phyloP scores from a whole-genome alignment of 441 rosid genomes.

The Syzygium syzygioides region DNA sequence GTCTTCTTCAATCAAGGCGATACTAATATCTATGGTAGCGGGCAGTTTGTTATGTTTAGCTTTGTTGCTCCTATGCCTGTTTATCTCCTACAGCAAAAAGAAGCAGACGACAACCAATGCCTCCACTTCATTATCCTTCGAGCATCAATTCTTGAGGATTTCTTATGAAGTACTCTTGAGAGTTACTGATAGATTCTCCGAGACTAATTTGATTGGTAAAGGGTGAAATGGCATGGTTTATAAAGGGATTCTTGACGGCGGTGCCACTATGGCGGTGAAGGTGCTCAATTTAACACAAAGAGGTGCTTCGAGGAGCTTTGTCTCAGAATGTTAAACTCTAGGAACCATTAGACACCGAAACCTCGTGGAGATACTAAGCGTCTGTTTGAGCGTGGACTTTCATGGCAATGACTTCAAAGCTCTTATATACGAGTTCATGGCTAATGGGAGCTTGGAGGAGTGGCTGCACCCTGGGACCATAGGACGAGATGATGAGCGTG shows the following conservation, averaged over 20 bases:
- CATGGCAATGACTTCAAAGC: not conserved
- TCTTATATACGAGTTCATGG: not conserved
- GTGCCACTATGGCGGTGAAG: not conserved
- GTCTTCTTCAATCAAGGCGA: too few relatives aligned
- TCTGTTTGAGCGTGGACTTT: not conserved
- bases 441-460: not conserved
- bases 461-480: not conserved
- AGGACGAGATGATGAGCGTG: not conserved
- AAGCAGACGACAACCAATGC: not conserved
- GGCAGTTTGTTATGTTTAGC: too few relatives aligned
- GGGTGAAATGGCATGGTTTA: not conserved
- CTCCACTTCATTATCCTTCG: not conserved
- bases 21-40: too few relatives aligned
- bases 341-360: not conserved
- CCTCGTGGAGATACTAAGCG: not conserved
- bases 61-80: too few relatives aligned
- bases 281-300: not conserved
- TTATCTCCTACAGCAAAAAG: not conserved
- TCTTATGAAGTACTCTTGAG: not conserved
- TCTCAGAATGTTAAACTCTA: not conserved
- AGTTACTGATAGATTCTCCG: not conserved
- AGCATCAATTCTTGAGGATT: not conserved
- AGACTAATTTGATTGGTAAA: not conserved
- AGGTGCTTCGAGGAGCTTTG: not conserved
- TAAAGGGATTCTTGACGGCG: not conserved